Evolutionary conservation across 2,329 filamentous ascomycete genomes (phyloP), one percentile per base, ranked within the genome.

Genomic region (Ophiostoma montium): DNA sequence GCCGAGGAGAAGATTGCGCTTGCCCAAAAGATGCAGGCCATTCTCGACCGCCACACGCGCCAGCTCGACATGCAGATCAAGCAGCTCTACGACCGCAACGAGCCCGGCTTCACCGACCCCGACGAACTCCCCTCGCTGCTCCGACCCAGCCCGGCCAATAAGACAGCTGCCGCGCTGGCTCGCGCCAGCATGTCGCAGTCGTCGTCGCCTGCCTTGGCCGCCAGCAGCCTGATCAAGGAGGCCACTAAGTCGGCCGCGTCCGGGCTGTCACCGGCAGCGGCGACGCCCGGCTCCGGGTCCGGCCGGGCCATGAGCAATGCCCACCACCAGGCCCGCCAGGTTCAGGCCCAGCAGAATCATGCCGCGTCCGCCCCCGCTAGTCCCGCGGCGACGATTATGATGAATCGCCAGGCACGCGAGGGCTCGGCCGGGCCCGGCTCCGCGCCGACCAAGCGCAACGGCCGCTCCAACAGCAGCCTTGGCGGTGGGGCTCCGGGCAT

Each of bases 1-100:
- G 79, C 86, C 50, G 75, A 79, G 48, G 85, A 92, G 61, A 92
- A 92, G 68, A 71, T 86, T 48, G 72, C 72, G 3, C 67, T 92
- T 30, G 74, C 79, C 4, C 72, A 81, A 54, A 87, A 84, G 63
- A 66, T 78, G 50, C 71, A 78, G 57, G 60, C 66, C 44, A 67
- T 73, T 38, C 70, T 78, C 60, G 78, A 82, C 59, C 80, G 80
- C 57, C 78, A 82, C 65, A 70, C 70, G 56, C 74, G 67, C 60
- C 76, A 68, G 61, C 80, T 75, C 61, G 84, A 84, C 57, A 61
- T 68, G 46, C 75, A 81, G 58, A 72, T 82, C 56, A 81, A 82
- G 58, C 64, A 70, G 43, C 66, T 82, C 23, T 74, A 76, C 61
- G 77, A 81, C 54, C 70, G 76, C 57, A 69, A 68, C 55, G 78